A percentile compares a stretch with the other conserved stretches of the same genome.
These are phyloP conservation scores for Lyophyllum atratum DNA, from an alignment of 768 basidiomycete genomes.

Conservation along the genomic window DNA sequence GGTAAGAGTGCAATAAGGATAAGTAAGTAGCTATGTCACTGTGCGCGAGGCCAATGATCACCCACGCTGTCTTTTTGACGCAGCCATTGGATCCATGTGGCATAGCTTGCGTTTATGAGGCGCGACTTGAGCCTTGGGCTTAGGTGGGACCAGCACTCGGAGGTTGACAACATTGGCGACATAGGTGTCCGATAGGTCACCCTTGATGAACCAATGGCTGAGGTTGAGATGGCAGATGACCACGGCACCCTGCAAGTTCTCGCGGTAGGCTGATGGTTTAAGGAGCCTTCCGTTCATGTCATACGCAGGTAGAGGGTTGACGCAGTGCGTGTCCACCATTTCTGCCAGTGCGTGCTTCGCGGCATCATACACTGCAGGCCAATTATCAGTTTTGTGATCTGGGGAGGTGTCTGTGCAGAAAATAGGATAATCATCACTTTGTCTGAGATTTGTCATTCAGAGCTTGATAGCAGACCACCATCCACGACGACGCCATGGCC, in stretches of 20 bases:
- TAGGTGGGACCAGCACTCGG: background rate
- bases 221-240: background rate
- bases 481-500: too few species aligned
- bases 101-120: background rate
- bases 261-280: background rate
- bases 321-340: background rate
- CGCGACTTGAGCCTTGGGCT: background rate
- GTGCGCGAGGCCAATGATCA: too few species aligned
- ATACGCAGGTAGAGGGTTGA: background rate
- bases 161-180: background rate
- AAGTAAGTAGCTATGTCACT: too few species aligned
- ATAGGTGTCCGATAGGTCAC: background rate
- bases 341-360: background rate
- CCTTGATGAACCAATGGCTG: background rate
- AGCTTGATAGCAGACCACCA: too few species aligned
- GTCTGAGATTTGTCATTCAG: too few species aligned
- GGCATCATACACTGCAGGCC: background rate
- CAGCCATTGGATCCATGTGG: background rate
- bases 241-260: background rate
- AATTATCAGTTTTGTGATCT: background rate
- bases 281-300: background rate
- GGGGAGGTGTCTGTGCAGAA: background rate
- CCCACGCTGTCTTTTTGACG: too few species aligned
- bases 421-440: too few species aligned
- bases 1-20: too few species aligned